Conservation (phyloP, 179 eudicot species). For the Silene coronaria region DNA sequence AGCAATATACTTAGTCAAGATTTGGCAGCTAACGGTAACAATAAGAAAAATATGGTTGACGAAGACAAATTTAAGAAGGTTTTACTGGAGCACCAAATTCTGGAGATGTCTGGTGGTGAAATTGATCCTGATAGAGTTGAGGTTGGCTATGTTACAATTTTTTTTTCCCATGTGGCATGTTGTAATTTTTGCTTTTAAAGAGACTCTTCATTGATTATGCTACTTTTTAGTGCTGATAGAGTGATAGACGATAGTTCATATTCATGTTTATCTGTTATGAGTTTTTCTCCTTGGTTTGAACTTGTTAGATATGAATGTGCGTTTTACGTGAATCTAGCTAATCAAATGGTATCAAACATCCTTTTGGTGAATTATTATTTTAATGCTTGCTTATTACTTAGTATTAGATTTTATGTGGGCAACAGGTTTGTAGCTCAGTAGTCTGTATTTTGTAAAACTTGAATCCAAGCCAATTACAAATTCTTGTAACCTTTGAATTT, state of each 20-base stretch:
- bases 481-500: not conserved
- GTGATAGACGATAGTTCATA: not conserved
- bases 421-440: not conserved
- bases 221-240: not conserved
- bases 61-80: conserved; percentile 54
- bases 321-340: not conserved
- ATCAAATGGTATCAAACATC: not conserved
- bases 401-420: not conserved
- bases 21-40: conserved; percentile 24
- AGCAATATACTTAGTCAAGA: conserved; percentile 50
- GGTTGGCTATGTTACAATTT: conserved; percentile 39
- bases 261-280: not conserved
- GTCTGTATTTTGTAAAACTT: not conserved
- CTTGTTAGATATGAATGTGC: conserved; percentile 4
- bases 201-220: not conserved
- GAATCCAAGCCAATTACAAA: not conserved
- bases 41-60: conserved; percentile 30
- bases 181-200: not conserved
- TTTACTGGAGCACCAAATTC: conserved; percentile 52
- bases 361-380: not conserved
- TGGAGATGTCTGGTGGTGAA: conserved; percentile 47
- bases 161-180: not conserved
- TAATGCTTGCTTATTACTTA: not conserved
- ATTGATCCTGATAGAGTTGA: conserved; percentile 83
- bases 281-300: not conserved